Percentiles rank a stretch among this genome's conserved stretches.
phyloP scores from a whole-genome alignment of 177 flowering plant species.

The Viscum album region DNA sequence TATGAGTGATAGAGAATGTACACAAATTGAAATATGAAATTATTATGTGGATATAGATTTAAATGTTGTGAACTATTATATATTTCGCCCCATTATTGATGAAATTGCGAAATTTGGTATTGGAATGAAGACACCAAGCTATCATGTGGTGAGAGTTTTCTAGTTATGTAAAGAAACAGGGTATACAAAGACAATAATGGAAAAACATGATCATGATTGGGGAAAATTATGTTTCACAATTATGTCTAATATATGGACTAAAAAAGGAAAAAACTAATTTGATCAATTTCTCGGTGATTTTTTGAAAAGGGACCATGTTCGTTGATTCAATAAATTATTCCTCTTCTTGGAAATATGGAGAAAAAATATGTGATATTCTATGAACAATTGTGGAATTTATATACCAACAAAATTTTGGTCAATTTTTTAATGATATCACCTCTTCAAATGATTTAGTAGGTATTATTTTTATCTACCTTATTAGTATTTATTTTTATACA shows the following conservation, averaged over 20 bases:
- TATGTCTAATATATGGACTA: conserved; percentile 10
- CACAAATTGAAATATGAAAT: background rate
- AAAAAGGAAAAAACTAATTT: background rate
- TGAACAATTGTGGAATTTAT: background rate
- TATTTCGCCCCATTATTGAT: background rate
- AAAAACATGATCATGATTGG: background rate
- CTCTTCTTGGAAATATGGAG: background rate
- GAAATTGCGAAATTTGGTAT: conserved; percentile 3
- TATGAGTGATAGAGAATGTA: background rate
- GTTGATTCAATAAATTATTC: conserved; percentile 8
- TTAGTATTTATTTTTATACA: background rate
- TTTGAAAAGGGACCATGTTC: background rate
- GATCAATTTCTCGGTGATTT: conserved; percentile 8
- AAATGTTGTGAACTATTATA: background rate
- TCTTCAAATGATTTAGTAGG: background rate
- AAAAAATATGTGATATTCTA: background rate
- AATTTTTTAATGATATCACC: background rate
- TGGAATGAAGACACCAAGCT: background rate
- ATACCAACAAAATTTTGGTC: conserved; percentile 3
- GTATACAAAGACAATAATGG: background rate
- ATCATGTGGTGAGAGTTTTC: background rate
- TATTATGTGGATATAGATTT: conserved; percentile 4
- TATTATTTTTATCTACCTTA: background rate
- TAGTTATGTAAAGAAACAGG: background rate
- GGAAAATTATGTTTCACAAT: conserved; percentile 3